A percentile compares a stretch with the other conserved stretches of the same genome.
Evolutionary conservation across 2,329 filamentous ascomycete species (phyloP).

Genomic region (Aspergillus candidus): DNA sequence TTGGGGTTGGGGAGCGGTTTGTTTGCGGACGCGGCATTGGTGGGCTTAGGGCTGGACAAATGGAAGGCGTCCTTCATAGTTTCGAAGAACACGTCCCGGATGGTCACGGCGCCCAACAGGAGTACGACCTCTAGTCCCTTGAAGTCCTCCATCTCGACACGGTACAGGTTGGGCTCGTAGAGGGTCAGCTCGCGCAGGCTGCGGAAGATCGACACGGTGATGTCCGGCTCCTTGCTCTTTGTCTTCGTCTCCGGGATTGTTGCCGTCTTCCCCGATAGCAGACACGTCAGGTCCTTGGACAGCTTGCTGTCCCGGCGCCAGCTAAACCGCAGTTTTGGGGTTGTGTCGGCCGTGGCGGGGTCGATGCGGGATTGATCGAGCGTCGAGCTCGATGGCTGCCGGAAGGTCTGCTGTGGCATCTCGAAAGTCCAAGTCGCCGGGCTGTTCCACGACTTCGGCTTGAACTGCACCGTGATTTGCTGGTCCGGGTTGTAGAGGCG

Average conservation of each 20-base stretch:
- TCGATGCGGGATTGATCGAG: slow-evolving; percentile 68
- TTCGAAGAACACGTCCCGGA: slow-evolving; percentile 57
- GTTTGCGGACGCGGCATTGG: slow-evolving; percentile 2
- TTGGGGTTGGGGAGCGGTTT: not conserved
- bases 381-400: slow-evolving; percentile 67
- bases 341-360: slow-evolving; percentile 48
- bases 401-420: slow-evolving; percentile 79
- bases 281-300: slow-evolving; percentile 82
- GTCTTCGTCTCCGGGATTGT: slow-evolving; percentile 57
- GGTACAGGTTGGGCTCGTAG: slow-evolving; percentile 85
- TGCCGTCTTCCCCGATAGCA: slow-evolving; percentile 70
- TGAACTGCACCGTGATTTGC: slow-evolving; percentile 60
- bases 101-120: slow-evolving; percentile 53
- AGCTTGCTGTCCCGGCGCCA: slow-evolving; percentile 87
- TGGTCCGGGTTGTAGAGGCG: slow-evolving; percentile 94
- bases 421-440: slow-evolving; percentile 85
- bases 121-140: slow-evolving; percentile 87
- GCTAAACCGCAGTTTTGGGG: slow-evolving; percentile 73
- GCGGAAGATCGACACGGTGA: slow-evolving; percentile 84
- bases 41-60: slow-evolving; percentile 35
- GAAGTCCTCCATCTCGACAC: slow-evolving; percentile 87
- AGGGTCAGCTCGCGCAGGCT: slow-evolving; percentile 72
- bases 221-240: slow-evolving; percentile 86
- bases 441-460: slow-evolving; percentile 71
- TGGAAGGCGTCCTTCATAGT: slow-evolving; percentile 74